Evolutionary conservation across 441 rosid species (phyloP), one percentile per base, ranked within the genome.

Genomic region (Viola pubescens): DNA sequence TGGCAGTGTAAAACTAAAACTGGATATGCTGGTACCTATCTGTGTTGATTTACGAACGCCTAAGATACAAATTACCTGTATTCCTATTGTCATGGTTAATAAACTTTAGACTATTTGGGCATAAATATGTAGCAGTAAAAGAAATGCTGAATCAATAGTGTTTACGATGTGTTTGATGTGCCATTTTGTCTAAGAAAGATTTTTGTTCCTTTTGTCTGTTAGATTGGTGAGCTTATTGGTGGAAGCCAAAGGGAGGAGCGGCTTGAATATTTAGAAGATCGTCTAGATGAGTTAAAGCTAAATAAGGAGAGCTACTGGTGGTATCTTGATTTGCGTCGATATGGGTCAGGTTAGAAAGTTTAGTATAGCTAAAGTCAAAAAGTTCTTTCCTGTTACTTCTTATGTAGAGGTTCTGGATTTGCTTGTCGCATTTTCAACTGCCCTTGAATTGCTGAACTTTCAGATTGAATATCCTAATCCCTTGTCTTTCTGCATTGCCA

Each of bases 241-340:
- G 98, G 98, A 79, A 94, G 98, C 81, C 98, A 89, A 75, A 89
- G 98, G 74, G 98, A 94, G 77, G 98, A 94, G 64, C 80, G 98
- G 62, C 83, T 88, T 4, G 94, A 85, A 10, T 79, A 77, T 56
- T 74, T 94, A 54, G 98, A 92, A 86, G 81, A 74, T 40, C 85
- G 96, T 58, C 64, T 92, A 9, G 91, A 86, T 65, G 94, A 74
- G 47, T 63, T 89, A 61, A 86, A 84, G 63, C 87, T 92, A 41
- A 78, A 76, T 74, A 89, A 77, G 73, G 94, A 89, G 48, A 82
- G 81, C 81, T 92, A 73, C 70, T 89, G 97, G 96, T 89, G 98
- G 98, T 92, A 89, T 78, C 97, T 87, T 39, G 98, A 92, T 80
- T 75, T 92, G 64, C 89, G 91, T 9, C 95, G 92, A 56, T 89